Evolutionary conservation across 225 moss, liverwort and hornwort species (phyloP), one percentile per base, ranked within the genome.

Genomic region (Antitrichia curtipendula): DNA sequence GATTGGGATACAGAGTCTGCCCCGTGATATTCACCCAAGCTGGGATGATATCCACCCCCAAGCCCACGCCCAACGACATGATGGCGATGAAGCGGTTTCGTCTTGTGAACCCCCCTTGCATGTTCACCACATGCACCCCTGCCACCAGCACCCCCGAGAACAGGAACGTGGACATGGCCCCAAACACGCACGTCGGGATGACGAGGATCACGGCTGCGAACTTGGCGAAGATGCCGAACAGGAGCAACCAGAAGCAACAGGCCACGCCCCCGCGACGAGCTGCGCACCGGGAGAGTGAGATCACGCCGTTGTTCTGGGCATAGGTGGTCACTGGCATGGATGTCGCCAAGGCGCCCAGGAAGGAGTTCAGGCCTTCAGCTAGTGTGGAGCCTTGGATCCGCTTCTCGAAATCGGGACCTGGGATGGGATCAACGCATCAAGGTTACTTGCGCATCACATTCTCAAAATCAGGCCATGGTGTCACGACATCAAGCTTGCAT

Each of bases 241-340:
- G 47, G 34, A 96, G 63, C 68, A 95, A 89, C 96, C 96, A 96
- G 40, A 78, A 86, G 75, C 88, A 92, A 49, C 96, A 95, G 1
- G 91, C 95, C 60, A 91, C 74, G 23, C 96, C 93, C 27, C 90
- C 96, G 31, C 92, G 90, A 27, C 94, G 91, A 2, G 94, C 60
- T n/a, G 93, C 95, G 70, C 95, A 95, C 27, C 93, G 93, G n/a
- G 95, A 94, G 6, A 96, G 86, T n/a, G 81, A 89, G 52, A 95
- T 96, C 65, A 96, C 92, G 32, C 96, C 96, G 81, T 96, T 96
- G 91, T 93, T 96, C 63, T 95, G 94, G 22, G 96, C 91, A 75
- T 92, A 96, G 71, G 52, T 81, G 10, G 89, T 89, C 57, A 86
- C 81, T 4, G 81, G 85, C 81, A 85, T 86, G 58, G 85, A 74